A percentile compares a stretch with the other conserved stretches of the same genome.
These are phyloP conservation scores for Knoxdaviesia proteae DNA, from an alignment of 2,329 filamentous ascomycete genomes.

Conservation along the genomic window DNA sequence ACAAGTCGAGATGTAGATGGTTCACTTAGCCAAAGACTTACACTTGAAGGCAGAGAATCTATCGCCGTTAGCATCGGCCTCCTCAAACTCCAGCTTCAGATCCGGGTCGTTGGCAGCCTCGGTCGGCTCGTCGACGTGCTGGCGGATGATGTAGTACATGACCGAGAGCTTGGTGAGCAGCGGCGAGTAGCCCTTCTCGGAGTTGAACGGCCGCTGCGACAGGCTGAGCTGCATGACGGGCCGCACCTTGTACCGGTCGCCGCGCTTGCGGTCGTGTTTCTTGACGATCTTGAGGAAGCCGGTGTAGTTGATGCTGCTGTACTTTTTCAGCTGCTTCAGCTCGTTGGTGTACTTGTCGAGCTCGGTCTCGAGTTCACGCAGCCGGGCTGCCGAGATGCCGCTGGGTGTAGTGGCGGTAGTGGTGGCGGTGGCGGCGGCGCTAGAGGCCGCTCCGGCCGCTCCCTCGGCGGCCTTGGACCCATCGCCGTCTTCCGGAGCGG, in stretches of 20 bases:
- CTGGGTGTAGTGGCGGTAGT: conserved; percentile 14
- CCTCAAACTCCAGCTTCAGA: conserved; percentile 23
- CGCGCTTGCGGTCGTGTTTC: conserved; percentile 92
- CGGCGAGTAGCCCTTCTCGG: conserved; percentile 71
- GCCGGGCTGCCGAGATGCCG: conserved; percentile 25
- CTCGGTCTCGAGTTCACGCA: conserved; percentile 56
- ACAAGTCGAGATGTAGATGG: not conserved
- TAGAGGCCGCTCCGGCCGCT: conserved; percentile 4
- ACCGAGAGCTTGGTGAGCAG: conserved; percentile 77
- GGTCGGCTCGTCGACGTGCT: conserved; percentile 46
- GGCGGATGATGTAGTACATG: conserved; percentile 87
- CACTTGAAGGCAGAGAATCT: conserved; percentile 75
- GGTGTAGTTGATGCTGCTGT: conserved; percentile 90
- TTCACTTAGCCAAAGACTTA: conserved; percentile 17
- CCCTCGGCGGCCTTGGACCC: conserved; percentile 12
- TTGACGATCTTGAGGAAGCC: conserved; percentile 96
- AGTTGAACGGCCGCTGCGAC: conserved; percentile 81
- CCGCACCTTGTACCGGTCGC: conserved; percentile 66
- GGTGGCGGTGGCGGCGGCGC: conserved; percentile 9
- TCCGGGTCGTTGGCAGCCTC: conserved; percentile 14
- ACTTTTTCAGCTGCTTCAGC: conserved; percentile 83
- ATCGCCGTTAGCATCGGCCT: conserved; percentile 36
- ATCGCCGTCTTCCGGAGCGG: conserved; percentile 39
- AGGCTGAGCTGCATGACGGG: conserved; percentile 82
- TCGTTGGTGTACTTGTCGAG: conserved; percentile 78